Evolutionary conservation across 257 asterid species (phyloP), one percentile per base, ranked within the genome.

Genomic region (Capsicum baccatum): DNA sequence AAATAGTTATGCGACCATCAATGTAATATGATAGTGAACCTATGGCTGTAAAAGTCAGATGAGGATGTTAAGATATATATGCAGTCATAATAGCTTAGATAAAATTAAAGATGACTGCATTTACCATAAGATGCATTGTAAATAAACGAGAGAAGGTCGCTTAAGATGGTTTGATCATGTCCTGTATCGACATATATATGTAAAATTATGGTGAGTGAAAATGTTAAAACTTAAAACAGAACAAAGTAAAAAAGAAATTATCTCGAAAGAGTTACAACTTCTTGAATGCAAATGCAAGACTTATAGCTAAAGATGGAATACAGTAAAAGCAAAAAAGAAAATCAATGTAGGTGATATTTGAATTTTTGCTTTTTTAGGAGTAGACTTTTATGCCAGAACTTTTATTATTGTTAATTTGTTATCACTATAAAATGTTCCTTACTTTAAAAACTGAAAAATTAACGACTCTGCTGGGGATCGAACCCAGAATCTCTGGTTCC

Each of bases 401-500:
- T 42, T 42, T 42, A 42, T 42, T 42, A 42, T 42, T 42, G 47
- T 42, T 42, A 42, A 0, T 42, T 42, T 48, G 54, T 48, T 48
- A 48, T 48, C 54, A 48, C 54, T 42, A 42, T 26, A 26, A 26
- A 26, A 26, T 26, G 33, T 26, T 26, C 33, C 33, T 26, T 26
- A 26, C 33, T 26, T 26, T 0, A 26, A 26, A 26, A 26, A 26
- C 33, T 26, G 33, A 26, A 39, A 39, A 39, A 39, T 0, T 0
- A 56, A 5, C 98, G 98, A 94, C 95, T 95, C 95, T 83, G 90
- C 97, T 92, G 97, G 95, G 95, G 97, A 92, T 95, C 97, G 94
- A 94, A 95, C 97, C 97, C 98, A 95, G 97, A 95, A 87, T 92
- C 97, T 95, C 98, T 94, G 98, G 97, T 92, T 92, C 57, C 98